Evolutionary conservation across 2,329 filamentous ascomycete genomes (phyloP).

Genomic region (Atkinsonella texensis): DNA sequence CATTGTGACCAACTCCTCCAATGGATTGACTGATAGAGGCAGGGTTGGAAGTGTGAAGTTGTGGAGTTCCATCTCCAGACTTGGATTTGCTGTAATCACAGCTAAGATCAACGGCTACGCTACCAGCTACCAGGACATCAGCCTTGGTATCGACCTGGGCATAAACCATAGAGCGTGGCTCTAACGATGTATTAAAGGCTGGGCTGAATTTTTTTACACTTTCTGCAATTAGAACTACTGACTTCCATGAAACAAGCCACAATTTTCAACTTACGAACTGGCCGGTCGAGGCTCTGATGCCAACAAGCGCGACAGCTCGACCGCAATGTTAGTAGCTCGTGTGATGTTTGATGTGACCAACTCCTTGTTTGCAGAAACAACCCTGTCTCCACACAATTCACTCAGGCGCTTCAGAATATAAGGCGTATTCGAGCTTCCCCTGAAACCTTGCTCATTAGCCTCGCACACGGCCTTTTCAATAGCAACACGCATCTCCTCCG

Average conservation of each 20-base stretch:
- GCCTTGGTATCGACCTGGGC: conserved; percentile 22
- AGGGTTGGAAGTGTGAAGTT: conserved; percentile 74
- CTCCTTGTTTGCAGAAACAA: conserved; percentile 61
- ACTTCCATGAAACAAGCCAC: conserved; percentile 6
- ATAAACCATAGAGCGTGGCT: conserved; percentile 6
- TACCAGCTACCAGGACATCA: conserved; percentile 81
- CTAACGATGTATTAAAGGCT: background rate
- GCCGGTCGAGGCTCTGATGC: conserved; percentile 17
- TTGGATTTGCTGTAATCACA: conserved; percentile 53
- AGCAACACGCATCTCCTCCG: conserved; percentile 54
- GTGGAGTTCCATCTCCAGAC: conserved; percentile 25
- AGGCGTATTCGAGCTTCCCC: conserved; percentile 71
- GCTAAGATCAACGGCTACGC: conserved; percentile 74
- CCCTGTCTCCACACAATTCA: conserved; percentile 60
- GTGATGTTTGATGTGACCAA: conserved; percentile 42
- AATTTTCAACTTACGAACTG: conserved; percentile 25
- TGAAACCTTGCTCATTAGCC: conserved; percentile 50
- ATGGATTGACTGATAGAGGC: conserved; percentile 69
- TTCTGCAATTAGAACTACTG: conserved; percentile 24
- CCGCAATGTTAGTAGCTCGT: conserved; percentile 41
- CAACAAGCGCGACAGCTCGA: conserved; percentile 37
- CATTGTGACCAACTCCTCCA: conserved; percentile 86
- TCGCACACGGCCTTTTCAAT: conserved; percentile 58
- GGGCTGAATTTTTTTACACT: conserved; percentile 14
- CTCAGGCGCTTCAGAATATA: conserved; percentile 71